Evolutionary conservation across 169 alveolate genomes (phyloP), one percentile per base, ranked within the genome.

Genomic region (Plasmodium chabaudi): DNA sequence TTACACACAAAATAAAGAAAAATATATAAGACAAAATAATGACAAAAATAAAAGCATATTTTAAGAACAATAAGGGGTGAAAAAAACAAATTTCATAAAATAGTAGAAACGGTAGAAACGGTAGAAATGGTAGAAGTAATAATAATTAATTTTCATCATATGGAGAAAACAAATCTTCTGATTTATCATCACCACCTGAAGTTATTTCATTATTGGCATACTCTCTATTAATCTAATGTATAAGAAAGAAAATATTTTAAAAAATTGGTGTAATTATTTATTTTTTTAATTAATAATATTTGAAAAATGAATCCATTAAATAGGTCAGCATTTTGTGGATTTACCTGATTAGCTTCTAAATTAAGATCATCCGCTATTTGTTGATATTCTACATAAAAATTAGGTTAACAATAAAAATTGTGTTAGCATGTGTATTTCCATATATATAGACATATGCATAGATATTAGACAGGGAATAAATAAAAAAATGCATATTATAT

Each of bases 111-210:
- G 25, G 5, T n/a, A n/a, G n/a, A n/a, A n/a, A n/a, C n/a, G n/a
- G n/a, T n/a, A n/a, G n/a, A n/a, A n/a, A n/a, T n/a, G n/a, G n/a
- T n/a, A n/a, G n/a, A n/a, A n/a, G n/a, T 13, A 21, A 7, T 12
- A 74, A 75, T 6, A 44, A 57, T 71, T 65, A 82, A 53, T 60
- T 55, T 68, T 82, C 90, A 68, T 82, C 74, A 67, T 82, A 82
- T 42, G 90, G 90, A 5, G 90, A 82, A 56, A 82, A 82, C 9
- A n/a, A 5, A 9, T 82, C 82, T 17, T 82, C 90, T 39, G 68
- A 67, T 23, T 27, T 59, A 34, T 67, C 63, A 2, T 21, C 82
- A 23, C 15, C 7, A 46, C 5, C 10, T 46, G 55, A 23, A 34
- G 13, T 49, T 47, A 53, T 34, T 19, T 1, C 34, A 27, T 65